Conservation (phyloP, 371 early-diverging fungal species). For the Mucor ambiguus region DNA sequence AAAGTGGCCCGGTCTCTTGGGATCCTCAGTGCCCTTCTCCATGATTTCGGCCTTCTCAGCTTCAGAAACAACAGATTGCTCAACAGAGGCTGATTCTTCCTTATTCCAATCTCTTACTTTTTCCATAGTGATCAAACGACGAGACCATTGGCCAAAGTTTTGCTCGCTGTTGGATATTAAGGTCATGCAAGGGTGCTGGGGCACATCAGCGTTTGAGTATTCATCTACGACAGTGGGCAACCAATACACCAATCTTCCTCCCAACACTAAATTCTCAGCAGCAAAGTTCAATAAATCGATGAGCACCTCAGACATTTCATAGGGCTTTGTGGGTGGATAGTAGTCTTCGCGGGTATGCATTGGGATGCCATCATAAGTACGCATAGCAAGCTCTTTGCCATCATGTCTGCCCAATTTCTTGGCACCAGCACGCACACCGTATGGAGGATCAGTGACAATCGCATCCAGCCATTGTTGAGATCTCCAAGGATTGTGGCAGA, state of each 20-base stretch:
- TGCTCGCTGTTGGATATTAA: constrained; percentile 91
- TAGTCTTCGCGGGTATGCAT: constrained; percentile 67
- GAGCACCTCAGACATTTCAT: constrained; percentile 92
- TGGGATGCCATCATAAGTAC: constrained; percentile 66
- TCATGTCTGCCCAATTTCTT: constrained; percentile 84
- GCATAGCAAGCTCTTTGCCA: constrained; percentile 55
- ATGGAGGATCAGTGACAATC: constrained; percentile 90
- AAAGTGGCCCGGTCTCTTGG: constrained; percentile 47
- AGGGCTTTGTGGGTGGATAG: constrained; percentile 90
- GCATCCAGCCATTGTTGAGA: constrained; percentile 73
- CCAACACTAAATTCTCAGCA: constrained; percentile 73
- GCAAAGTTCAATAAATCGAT: constrained; percentile 86
- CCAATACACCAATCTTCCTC: constrained; percentile 96
- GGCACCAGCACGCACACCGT: constrained; percentile 98
- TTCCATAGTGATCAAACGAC: constrained; percentile 95
- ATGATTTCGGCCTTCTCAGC: constrained; percentile 23
- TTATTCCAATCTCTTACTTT: constrained; percentile 56
- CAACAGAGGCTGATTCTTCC: constrained; percentile 15
- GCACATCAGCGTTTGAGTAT: constrained; percentile 79
- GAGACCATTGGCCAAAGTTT: constrained; percentile 90
- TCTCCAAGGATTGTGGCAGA: constrained; percentile 90
- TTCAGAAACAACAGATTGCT: constrained; percentile 14
- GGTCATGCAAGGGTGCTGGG: constrained; percentile 80
- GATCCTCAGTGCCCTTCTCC: constrained; percentile 32
- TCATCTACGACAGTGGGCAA: constrained; percentile 91